phyloP scores from a whole-genome alignment of 2,329 filamentous ascomycete genomes.

The Epichloe coenophiala region DNA sequence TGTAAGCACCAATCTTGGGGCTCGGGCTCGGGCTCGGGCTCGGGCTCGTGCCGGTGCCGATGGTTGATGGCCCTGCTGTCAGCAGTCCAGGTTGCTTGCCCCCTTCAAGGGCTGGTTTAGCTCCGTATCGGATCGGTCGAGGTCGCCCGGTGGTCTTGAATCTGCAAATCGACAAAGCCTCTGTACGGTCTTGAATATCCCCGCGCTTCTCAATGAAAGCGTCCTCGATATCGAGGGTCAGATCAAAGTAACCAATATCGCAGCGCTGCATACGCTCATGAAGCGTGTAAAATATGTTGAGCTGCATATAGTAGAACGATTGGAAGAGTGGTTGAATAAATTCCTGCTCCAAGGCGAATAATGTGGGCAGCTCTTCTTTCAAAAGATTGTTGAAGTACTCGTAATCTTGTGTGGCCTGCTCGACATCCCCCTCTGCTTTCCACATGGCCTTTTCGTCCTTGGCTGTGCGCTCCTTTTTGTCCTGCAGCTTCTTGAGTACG shows the following conservation, averaged over 20 bases:
- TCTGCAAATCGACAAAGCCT: constrained; percentile 71
- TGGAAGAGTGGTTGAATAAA: constrained; percentile 97
- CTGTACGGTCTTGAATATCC: constrained; percentile 72
- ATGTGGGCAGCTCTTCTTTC: constrained; percentile 86
- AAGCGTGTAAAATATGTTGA: constrained; percentile 97
- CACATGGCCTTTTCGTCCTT: constrained; percentile 98
- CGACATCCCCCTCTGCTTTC: constrained; percentile 85
- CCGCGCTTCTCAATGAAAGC: constrained; percentile 83
- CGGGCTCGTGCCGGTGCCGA: constrained; percentile 8
- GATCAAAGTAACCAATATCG: constrained; percentile 95
- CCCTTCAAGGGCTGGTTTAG: constrained; percentile 38
- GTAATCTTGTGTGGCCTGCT: constrained; percentile 86
- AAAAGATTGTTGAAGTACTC: constrained; percentile 97
- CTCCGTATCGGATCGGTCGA: constrained; percentile 44
- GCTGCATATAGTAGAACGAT: constrained; percentile 99
- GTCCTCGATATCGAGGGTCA: constrained; percentile 80
- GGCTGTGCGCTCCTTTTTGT: constrained; percentile 90
- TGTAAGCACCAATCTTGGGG: constrained; percentile 22
- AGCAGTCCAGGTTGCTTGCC: constrained; percentile 36
- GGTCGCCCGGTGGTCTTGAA: constrained; percentile 78
- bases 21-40: constrained; percentile 9
- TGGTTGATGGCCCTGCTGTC: constrained; percentile 27
- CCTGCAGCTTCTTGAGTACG: constrained; percentile 82
- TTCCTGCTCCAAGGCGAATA: constrained; percentile 79
- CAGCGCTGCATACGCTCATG: constrained; percentile 97